Evolutionary conservation across 202 grass and related monocot genomes (phyloP).

Genomic region (Dendrocalamus latiflorus): DNA sequence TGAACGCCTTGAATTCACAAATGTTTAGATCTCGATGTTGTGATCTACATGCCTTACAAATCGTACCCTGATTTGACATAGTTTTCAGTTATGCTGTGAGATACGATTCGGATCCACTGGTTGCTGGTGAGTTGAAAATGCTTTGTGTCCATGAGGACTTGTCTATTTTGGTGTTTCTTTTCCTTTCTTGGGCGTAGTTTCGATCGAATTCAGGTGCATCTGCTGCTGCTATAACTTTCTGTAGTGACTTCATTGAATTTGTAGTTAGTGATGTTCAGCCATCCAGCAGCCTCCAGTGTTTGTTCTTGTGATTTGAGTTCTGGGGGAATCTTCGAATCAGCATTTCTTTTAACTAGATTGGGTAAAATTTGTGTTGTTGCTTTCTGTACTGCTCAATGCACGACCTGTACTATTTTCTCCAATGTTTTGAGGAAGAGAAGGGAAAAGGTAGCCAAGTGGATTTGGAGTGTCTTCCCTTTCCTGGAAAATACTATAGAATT

Average conservation of each 20-base stretch:
- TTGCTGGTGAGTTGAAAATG: background rate
- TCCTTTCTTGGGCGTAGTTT: background rate
- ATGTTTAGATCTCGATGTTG: background rate
- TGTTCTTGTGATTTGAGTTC: background rate
- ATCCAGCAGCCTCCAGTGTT: background rate
- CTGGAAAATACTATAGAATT: background rate
- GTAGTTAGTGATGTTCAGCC: background rate
- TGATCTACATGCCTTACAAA: background rate
- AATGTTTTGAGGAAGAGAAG: background rate
- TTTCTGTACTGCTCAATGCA: background rate
- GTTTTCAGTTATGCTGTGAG: background rate
- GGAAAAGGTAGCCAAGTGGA: background rate
- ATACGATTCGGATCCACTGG: background rate
- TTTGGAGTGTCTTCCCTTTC: background rate
- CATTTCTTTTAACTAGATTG: background rate
- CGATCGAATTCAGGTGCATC: background rate
- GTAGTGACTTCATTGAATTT: background rate
- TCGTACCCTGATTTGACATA: background rate
- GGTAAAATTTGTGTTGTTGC: background rate
- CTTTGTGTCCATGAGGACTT: background rate
- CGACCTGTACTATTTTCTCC: background rate
- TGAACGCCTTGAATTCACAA: background rate
- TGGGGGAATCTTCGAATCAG: background rate
- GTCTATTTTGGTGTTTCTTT: background rate
- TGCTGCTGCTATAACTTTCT: background rate